phyloP scores from a whole-genome alignment of 148 eudicot species.

The Rhododendron simsii region DNA sequence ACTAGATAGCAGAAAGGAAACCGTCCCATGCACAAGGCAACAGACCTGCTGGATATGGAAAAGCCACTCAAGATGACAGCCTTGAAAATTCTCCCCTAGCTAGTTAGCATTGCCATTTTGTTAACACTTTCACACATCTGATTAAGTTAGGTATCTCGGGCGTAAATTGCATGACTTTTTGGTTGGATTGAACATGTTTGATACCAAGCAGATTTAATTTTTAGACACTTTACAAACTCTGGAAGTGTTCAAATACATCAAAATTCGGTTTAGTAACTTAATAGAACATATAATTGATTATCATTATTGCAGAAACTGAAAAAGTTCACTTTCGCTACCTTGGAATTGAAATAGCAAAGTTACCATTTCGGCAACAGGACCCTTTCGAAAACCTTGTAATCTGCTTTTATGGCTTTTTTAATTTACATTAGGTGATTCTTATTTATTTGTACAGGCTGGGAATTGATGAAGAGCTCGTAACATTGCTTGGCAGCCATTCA shows the following conservation, averaged over 20 bases:
- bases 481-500: conserved; percentile 69
- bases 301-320: neutral
- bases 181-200: neutral
- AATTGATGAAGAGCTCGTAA: conserved; percentile 93
- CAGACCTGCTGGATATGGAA: neutral
- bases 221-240: neutral
- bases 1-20: neutral
- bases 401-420: neutral
- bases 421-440: neutral
- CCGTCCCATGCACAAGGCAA: neutral
- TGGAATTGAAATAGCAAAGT: neutral
- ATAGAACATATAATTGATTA: neutral
- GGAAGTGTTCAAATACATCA: neutral
- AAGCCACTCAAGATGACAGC: neutral
- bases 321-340: neutral
- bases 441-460: conserved; percentile 60
- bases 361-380: neutral
- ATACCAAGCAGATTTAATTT: neutral
- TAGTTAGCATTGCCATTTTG: neutral
- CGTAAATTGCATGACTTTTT: neutral
- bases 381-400: neutral
- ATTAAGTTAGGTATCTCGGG: neutral
- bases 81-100: neutral
- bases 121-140: neutral
- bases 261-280: neutral